Evolutionary conservation across 805 yeast genomes (phyloP).

Genomic region (Tetrapisispora fleetii): DNA sequence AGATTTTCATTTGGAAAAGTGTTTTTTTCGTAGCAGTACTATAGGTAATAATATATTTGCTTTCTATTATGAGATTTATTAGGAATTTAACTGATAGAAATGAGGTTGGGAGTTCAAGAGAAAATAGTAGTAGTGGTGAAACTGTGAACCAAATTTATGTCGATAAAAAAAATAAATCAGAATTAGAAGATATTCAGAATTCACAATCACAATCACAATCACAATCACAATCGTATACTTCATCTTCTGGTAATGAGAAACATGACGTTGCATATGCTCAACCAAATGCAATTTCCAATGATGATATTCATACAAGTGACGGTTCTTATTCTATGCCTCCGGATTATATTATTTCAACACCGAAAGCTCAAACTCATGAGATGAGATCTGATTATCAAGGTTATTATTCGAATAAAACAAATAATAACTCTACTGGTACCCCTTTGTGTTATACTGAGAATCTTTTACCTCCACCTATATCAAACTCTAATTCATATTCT

Average conservation of each 20-base stretch:
- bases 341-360: not conserved
- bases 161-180: not conserved
- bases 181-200: not conserved
- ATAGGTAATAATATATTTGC: no score
- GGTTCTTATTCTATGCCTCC: slow-evolving; percentile 19
- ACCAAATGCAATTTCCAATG: not conserved
- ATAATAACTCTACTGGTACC: slow-evolving; percentile 4
- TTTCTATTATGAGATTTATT: not conserved
- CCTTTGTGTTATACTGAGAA: slow-evolving; percentile 1
- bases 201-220: not conserved
- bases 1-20: no score
- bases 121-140: slow-evolving; percentile 19
- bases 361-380: slow-evolving; percentile 1
- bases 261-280: not conserved
- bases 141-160: slow-evolving; percentile 9
- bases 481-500: slow-evolving; percentile 4
- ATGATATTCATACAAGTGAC: slow-evolving; percentile 2
- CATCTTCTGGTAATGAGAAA: slow-evolving; percentile 1
- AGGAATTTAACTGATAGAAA: not conserved
- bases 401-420: slow-evolving; percentile 20
- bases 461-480: not conserved
- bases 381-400: slow-evolving; percentile 23
- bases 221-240: not conserved
- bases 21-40: no score
- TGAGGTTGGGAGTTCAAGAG: not conserved